phyloP scores from a whole-genome alignment of 208 protist genomes.

The Blastocrithidia nonstop region DNA sequence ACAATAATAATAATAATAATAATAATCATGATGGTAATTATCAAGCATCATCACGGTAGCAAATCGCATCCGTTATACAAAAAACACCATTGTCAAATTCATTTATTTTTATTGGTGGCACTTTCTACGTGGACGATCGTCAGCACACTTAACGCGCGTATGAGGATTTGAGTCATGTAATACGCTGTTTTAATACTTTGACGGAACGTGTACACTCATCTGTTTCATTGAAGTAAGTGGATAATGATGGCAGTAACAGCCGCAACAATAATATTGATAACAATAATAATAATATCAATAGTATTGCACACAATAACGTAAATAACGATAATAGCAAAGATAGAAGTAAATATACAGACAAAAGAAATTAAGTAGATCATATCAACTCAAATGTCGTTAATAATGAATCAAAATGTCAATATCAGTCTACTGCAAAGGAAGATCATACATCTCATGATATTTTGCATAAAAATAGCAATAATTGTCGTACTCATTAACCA shows the following conservation, averaged over 20 bases:
- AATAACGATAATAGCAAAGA: conserved; percentile 1
- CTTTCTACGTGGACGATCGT: conserved; percentile 74
- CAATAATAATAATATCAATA: conserved; percentile 1
- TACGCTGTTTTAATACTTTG: conserved; percentile 10
- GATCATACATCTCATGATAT: too few relatives aligned
- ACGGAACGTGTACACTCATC: too few relatives aligned
- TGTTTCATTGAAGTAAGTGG: too few relatives aligned
- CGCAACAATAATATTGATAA: conserved; percentile 1
- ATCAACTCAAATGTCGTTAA: not conserved
- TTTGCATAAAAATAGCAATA: too few relatives aligned
- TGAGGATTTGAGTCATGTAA: conserved; percentile 29
- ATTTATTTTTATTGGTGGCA: conserved; percentile 68
- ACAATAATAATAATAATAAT: not conserved
- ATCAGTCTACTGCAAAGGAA: too few relatives aligned
- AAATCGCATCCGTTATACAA: too few relatives aligned
- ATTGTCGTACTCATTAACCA: not conserved
- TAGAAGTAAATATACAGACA: not conserved
- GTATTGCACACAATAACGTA: not conserved
- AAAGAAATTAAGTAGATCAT: not conserved
- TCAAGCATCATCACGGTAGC: too few relatives aligned
- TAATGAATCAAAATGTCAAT: too few relatives aligned
- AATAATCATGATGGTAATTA: too few relatives aligned
- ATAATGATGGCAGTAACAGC: too few relatives aligned
- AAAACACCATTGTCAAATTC: too few relatives aligned
- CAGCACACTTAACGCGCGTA: conserved; percentile 24